Conservation (phyloP, 345 rosid species). For the Citrus cavaleriei region DNA sequence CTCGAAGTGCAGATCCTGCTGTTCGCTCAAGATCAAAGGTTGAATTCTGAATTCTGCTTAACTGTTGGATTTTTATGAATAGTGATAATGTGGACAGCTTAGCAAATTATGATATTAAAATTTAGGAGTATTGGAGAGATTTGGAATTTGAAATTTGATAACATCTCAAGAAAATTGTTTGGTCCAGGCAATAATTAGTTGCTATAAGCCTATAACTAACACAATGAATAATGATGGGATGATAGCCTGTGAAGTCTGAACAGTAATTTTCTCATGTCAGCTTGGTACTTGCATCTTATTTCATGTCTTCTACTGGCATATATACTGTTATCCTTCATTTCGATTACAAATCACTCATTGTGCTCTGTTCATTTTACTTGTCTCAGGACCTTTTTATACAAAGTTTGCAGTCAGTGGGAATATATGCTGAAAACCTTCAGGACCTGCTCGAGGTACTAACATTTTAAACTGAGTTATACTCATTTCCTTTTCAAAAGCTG, state of each 20-base stretch:
- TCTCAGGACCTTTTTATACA: conserved; percentile 89
- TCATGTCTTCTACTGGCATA: conserved; percentile 12
- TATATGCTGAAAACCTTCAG: conserved; percentile 70
- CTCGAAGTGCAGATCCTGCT: conserved; percentile 97
- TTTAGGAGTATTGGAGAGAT: background rate
- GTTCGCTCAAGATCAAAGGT: conserved; percentile 97
- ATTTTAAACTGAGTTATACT: background rate
- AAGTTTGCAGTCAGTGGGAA: conserved; percentile 79
- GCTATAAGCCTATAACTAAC: too few relatives aligned
- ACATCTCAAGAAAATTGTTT: background rate
- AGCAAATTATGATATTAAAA: background rate
- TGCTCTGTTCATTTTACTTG: conserved; percentile 13
- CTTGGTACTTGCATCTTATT: background rate
- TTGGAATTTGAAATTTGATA: background rate
- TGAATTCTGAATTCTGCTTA: conserved; percentile 23
- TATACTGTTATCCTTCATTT: conserved; percentile 4
- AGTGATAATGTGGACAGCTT: background rate
- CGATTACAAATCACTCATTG: conserved; percentile 4
- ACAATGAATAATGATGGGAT: background rate
- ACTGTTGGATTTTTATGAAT: conserved; percentile 7
- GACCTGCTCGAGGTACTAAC: conserved; percentile 77
- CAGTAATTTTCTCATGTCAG: background rate
- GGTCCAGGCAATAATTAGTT: background rate
- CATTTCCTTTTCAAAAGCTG: conserved; percentile 6
- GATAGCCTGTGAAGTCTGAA: background rate